A percentile compares a stretch with the other conserved stretches of the same genome.
Evolutionary conservation across 2,329 filamentous ascomycete species (phyloP).

Genomic region (Lomentospora prolificans): DNA sequence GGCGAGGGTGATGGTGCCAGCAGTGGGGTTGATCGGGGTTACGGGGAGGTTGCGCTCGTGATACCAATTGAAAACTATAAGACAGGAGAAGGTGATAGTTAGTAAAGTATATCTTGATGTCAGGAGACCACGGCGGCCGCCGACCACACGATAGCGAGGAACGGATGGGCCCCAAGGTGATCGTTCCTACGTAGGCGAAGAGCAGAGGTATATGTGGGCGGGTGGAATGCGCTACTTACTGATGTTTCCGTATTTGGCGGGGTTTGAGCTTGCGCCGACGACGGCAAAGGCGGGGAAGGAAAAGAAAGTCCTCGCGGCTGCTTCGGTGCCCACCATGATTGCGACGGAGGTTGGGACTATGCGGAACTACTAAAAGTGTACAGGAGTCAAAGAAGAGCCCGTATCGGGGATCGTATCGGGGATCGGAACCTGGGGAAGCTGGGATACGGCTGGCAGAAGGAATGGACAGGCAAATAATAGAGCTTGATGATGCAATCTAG

Average conservation of each 20-base stretch:
- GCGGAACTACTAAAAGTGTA: not conserved
- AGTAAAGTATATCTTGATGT: too few species aligned
- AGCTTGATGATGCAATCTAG: not conserved
- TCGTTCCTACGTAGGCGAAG: too few species aligned
- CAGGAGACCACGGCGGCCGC: too few species aligned
- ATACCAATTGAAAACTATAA: conserved; percentile 82
- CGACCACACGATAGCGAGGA: too few species aligned
- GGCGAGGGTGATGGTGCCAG: conserved; percentile 51
- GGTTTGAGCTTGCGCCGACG: conserved; percentile 78
- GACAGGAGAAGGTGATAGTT: conserved; percentile 5
- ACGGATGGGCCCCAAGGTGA: too few species aligned
- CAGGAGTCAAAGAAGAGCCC: too few species aligned
- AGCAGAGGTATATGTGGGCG: too few species aligned
- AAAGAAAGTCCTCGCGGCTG: conserved; percentile 71
- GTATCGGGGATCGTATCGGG: not conserved
- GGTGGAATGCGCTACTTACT: conserved; percentile 37
- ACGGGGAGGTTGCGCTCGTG: conserved; percentile 63
- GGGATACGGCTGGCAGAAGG: too few species aligned
- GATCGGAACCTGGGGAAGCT: not conserved
- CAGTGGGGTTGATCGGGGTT: conserved; percentile 72
- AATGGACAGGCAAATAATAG: not conserved
- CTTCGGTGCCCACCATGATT: conserved; percentile 44
- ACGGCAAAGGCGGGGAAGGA: conserved; percentile 72
- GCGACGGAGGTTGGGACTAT: not conserved
- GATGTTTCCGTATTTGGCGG: conserved; percentile 80